These are phyloP conservation scores for Gentiana dahurica DNA, from an alignment of 257 asterid genomes.

Conservation along the genomic window DNA sequence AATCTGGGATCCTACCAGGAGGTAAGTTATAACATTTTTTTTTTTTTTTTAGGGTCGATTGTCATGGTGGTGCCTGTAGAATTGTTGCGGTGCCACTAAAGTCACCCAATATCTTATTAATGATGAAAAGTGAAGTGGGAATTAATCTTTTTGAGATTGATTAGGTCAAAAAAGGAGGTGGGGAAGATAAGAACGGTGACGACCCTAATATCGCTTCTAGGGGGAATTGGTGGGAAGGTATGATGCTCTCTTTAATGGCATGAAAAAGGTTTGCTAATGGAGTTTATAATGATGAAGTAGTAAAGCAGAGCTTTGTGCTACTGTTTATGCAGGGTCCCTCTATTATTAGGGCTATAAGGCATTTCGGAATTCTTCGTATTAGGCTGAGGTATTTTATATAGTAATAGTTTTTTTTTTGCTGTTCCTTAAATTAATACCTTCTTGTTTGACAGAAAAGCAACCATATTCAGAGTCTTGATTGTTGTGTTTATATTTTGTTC, in stretches of 20 bases:
- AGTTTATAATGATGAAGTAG: no score
- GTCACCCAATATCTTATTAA: no score
- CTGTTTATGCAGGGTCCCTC: constrained; percentile 33
- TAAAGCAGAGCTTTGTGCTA: not conserved
- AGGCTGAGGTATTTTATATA: constrained; percentile 18
- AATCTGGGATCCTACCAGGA: constrained; percentile 14
- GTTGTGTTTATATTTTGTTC: not conserved
- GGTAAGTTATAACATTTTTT: constrained; percentile 13
- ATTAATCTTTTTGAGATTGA: constrained; percentile 5
- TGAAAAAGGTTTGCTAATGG: not conserved
- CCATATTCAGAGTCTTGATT: not conserved
- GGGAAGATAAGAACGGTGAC: constrained; percentile 22
- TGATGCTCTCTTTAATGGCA: not conserved
- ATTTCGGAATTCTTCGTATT: constrained; percentile 14
- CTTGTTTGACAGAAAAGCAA: no score
- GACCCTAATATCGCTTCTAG: constrained; percentile 25
- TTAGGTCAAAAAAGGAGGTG: constrained; percentile 30
- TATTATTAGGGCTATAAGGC: constrained; percentile 27
- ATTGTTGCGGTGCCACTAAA: no score
- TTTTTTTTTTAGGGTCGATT: no score
- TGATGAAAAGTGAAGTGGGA: not conserved
- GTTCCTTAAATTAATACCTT: no score
- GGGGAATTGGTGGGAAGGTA: constrained; percentile 61
- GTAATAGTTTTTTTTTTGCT: no score
- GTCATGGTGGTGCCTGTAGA: no score